A percentile compares a stretch with the other conserved stretches of the same genome.
Conservation (phyloP, 2,329 filamentous ascomycete species). For the Colletotrichum graminicola region DNA sequence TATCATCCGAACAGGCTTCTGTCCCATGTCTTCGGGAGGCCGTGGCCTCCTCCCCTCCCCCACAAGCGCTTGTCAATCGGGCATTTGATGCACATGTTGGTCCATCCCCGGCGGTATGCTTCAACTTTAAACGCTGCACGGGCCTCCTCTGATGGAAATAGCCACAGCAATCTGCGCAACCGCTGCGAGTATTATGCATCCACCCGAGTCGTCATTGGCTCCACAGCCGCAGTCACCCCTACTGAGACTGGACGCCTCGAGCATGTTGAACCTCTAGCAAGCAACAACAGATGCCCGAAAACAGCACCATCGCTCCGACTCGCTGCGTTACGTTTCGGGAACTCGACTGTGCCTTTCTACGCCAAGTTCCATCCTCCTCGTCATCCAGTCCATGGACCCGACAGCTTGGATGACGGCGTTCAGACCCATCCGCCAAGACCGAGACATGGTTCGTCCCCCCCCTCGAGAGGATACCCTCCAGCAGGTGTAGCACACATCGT, state of each 20-base stretch:
- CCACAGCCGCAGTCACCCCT: constrained; percentile 32
- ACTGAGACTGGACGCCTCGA: constrained; percentile 2
- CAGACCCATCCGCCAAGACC: constrained; percentile 17
- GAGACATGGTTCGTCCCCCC: constrained; percentile 25
- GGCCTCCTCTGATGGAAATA: constrained; percentile 31
- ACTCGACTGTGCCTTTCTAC: neutral
- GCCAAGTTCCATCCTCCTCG: constrained; percentile 25
- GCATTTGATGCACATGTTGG: constrained; percentile 4
- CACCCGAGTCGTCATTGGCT: constrained; percentile 23
- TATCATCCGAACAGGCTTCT: constrained; percentile 28
- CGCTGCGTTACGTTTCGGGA: constrained; percentile 22
- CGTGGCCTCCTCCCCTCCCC: constrained; percentile 15
- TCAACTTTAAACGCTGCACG: constrained; percentile 32
- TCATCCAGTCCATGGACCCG: constrained; percentile 27
- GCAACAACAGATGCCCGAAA: constrained; percentile 26
- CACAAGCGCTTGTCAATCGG: constrained; percentile 24
- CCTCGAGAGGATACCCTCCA: neutral
- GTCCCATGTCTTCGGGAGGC: constrained; percentile 18
- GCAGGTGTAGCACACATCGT: constrained; percentile 24
- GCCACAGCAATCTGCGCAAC: constrained; percentile 40
- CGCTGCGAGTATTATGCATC: constrained; percentile 23
- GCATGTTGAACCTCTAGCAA: constrained; percentile 18
- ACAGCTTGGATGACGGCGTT: constrained; percentile 37
- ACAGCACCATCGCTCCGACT: constrained; percentile 9
- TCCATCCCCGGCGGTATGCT: constrained; percentile 12